These are phyloP conservation scores for Clavispora fructus DNA, from an alignment of 805 yeast species.

Conservation along the genomic window DNA sequence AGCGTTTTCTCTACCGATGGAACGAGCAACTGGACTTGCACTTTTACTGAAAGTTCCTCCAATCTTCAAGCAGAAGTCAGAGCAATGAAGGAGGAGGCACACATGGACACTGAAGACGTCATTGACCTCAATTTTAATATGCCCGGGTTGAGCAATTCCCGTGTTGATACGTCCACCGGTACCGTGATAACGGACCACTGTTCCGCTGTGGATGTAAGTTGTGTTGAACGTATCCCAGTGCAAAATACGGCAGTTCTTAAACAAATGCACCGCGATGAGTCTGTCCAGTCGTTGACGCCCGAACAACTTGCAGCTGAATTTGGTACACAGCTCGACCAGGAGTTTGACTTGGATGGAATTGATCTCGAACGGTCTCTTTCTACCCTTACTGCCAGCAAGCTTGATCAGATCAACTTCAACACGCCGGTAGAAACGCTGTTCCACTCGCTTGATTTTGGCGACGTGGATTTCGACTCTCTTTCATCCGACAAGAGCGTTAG, in stretches of 20 bases:
- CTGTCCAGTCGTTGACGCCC: slow-evolving; percentile 23
- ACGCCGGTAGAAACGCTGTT: neutral
- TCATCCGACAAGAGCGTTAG: neutral
- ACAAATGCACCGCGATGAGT: slow-evolving; percentile 10
- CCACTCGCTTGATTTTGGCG: neutral
- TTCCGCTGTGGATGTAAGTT: neutral
- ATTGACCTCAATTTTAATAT: neutral
- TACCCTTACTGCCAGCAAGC: neutral
- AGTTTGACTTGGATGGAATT: slow-evolving; percentile 17
- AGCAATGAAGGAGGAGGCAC: slow-evolving; percentile 17
- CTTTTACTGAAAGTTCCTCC: slow-evolving; percentile 22
- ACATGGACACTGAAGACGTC: slow-evolving; percentile 11
- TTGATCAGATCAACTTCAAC: neutral
- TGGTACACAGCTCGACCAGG: slow-evolving; percentile 14
- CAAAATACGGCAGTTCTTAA: neutral
- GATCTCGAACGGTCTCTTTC: neutral
- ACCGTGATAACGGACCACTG: neutral
- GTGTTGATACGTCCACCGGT: neutral
- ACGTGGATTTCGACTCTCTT: neutral
- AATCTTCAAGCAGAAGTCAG: slow-evolving; percentile 19
- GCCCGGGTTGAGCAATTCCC: neutral
- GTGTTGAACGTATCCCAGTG: neutral
- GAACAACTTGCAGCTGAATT: slow-evolving; percentile 24
- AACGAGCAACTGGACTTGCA: slow-evolving; percentile 19
- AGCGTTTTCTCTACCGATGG: slow-evolving; percentile 16